Conservation (phyloP, 2,329 filamentous ascomycete species). For the Arthrobotrys entomopaga region DNA sequence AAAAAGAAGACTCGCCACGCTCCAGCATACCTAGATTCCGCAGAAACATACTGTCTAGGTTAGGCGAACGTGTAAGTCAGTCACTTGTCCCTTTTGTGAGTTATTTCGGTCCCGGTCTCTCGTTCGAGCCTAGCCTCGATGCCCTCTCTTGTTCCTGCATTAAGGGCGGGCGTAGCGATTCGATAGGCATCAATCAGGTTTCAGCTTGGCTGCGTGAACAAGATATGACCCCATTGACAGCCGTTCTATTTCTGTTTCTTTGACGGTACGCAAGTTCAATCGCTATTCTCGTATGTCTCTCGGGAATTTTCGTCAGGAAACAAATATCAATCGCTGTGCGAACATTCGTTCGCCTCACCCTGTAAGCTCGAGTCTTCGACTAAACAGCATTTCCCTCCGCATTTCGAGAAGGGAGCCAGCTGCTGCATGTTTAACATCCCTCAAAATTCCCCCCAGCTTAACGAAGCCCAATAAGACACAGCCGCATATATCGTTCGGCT, state of each 20-base stretch:
- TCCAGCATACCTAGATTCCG: slow-evolving; percentile 27
- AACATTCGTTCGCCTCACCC: slow-evolving; percentile 10
- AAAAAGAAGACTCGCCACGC: slow-evolving; percentile 29
- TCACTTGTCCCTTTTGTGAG: slow-evolving; percentile 8
- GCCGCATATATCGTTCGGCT: slow-evolving; percentile 53
- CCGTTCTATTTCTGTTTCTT: slow-evolving; percentile 3
- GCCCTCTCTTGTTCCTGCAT: slow-evolving; percentile 49
- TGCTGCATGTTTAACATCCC: slow-evolving; percentile 13
- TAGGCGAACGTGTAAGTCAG: slow-evolving; percentile 39
- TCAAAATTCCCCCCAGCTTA: slow-evolving; percentile 42
- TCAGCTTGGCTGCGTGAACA: slow-evolving; percentile 33
- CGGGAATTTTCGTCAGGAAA: slow-evolving; percentile 6
- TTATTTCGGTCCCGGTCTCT: slow-evolving; percentile 33
- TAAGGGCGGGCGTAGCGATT: slow-evolving; percentile 25
- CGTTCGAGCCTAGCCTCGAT: slow-evolving; percentile 38
- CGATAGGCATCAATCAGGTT: slow-evolving; percentile 49
- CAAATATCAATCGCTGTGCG: slow-evolving; percentile 23
- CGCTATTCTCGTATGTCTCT: slow-evolving; percentile 30
- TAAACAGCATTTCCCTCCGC: background rate
- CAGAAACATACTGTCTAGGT: slow-evolving; percentile 40
- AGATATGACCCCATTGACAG: slow-evolving; percentile 15
- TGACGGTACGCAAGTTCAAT: slow-evolving; percentile 31
- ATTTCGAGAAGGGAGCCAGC: slow-evolving; percentile 1
- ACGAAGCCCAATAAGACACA: slow-evolving; percentile 52
- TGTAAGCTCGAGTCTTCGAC: background rate